Evolutionary conservation across 179 eudicot species (phyloP).

Genomic region (Spinacia oleracea): DNA sequence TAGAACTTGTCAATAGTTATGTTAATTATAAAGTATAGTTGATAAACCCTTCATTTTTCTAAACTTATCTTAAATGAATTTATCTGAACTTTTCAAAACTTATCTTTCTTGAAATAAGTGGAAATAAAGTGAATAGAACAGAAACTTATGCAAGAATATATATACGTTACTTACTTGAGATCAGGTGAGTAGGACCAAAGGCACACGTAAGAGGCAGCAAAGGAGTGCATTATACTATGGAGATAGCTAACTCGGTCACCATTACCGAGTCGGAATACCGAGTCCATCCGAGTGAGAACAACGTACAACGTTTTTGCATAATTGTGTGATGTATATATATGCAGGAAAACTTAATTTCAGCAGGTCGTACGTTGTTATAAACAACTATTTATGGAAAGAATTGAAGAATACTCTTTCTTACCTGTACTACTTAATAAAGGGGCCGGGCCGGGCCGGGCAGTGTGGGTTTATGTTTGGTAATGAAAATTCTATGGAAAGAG

Average conservation of each 20-base stretch:
- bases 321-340: background rate
- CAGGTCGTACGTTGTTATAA: constrained; percentile 11
- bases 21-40: no score
- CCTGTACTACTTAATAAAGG: background rate
- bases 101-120: no score
- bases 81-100: no score
- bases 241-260: constrained; percentile 50
- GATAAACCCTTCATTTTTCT: no score
- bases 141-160: no score
- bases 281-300: constrained; percentile 52
- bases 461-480: background rate
- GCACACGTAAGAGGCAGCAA: constrained; percentile 62
- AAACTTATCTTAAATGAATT: no score
- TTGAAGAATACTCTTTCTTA: background rate
- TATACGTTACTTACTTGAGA: constrained; percentile 55
- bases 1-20: no score
- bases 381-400: background rate
- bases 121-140: no score
- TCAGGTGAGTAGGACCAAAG: constrained; percentile 61
- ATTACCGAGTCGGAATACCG: constrained; percentile 51
- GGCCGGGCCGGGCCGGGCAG: background rate
- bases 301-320: background rate
- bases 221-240: constrained; percentile 41
- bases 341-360: no score
- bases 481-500: constrained; percentile 23